These are phyloP conservation scores for Curvularia spicifera DNA, from an alignment of 2,329 filamentous ascomycete species.

Conservation along the genomic window DNA sequence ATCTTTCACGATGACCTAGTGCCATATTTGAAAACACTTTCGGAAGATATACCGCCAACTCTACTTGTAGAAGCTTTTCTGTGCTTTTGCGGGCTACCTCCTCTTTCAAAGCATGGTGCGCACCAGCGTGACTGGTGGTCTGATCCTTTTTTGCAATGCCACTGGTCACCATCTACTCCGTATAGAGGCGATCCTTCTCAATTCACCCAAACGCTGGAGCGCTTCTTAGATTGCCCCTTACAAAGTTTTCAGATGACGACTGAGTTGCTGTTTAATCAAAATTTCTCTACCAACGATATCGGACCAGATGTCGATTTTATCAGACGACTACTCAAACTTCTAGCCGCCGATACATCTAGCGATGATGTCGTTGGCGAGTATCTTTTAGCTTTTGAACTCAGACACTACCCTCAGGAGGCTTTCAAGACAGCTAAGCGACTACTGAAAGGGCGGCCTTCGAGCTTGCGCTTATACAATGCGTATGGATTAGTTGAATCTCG, in stretches of 20 bases:
- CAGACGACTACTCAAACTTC: conserved; percentile 58
- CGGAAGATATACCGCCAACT: conserved; percentile 47
- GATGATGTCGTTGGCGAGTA: conserved; percentile 68
- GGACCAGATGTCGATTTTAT: conserved; percentile 28
- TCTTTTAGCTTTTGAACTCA: conserved; percentile 70
- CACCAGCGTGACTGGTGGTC: conserved; percentile 49
- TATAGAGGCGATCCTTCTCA: conserved; percentile 16
- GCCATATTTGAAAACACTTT: conserved; percentile 61
- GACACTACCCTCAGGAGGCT: conserved; percentile 60
- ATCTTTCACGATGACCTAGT: conserved; percentile 80
- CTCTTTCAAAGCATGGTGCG: conserved; percentile 45
- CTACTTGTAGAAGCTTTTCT: conserved; percentile 71
- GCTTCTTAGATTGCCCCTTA: conserved; percentile 22
- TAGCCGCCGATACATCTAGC: conserved; percentile 54
- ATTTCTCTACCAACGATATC: conserved; percentile 23
- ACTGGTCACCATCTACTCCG: conserved; percentile 14
- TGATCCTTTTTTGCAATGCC: conserved; percentile 63
- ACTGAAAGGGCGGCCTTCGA: conserved; percentile 70
- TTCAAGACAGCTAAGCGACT: conserved; percentile 76
- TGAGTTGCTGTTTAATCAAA: conserved; percentile 34
- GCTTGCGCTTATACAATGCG: conserved; percentile 74
- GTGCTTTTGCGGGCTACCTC: conserved; percentile 57
- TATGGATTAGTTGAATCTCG: conserved; percentile 76
- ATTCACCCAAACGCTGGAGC: conserved; percentile 12
- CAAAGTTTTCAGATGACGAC: conserved; percentile 31